These are phyloP conservation scores for Kwoniella europaea DNA, from an alignment of 768 basidiomycete species.

Conservation along the genomic window DNA sequence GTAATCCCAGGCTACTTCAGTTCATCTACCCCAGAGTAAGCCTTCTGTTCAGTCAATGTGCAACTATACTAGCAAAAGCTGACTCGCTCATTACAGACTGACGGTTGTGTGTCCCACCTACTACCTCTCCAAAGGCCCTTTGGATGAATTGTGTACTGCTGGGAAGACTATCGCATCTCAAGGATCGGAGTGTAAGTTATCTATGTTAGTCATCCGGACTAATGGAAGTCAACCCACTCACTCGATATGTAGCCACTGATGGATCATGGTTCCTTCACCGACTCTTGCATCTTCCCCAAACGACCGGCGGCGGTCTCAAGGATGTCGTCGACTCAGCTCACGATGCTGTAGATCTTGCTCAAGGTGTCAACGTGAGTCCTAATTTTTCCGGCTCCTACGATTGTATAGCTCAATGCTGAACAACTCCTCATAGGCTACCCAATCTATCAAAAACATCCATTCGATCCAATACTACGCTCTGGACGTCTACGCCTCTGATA, in stretches of 20 bases:
- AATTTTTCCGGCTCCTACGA: too few species aligned
- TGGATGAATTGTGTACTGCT: conserved; percentile 25
- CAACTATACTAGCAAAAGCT: too few species aligned
- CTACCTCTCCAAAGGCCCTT: conserved; percentile 26
- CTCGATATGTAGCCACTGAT: conserved; percentile 19
- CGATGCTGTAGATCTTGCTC: conserved; percentile 33
- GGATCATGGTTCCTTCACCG: conserved; percentile 36
- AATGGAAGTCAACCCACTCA: background rate
- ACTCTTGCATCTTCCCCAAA: conserved; percentile 29
- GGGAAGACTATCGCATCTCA: conserved; percentile 23
- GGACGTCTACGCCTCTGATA: conserved; percentile 34
- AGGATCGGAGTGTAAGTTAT: conserved; percentile 30
- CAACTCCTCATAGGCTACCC: conserved; percentile 3
- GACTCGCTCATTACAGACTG: conserved; percentile 12
- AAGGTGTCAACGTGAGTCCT: conserved; percentile 35
- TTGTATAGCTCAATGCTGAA: background rate
- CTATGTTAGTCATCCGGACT: background rate
- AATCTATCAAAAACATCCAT: conserved; percentile 29
- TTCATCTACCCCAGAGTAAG: conserved; percentile 18
- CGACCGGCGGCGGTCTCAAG: conserved; percentile 20
- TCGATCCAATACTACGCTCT: conserved; percentile 38
- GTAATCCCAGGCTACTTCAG: conserved; percentile 30
- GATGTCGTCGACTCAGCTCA: conserved; percentile 35
- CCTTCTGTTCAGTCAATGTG: too few species aligned
- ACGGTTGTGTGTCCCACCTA: conserved; percentile 34